Evolutionary conservation across 352 stramenopile species (phyloP).

Genomic region (Phytophthora fragariaefolia): DNA sequence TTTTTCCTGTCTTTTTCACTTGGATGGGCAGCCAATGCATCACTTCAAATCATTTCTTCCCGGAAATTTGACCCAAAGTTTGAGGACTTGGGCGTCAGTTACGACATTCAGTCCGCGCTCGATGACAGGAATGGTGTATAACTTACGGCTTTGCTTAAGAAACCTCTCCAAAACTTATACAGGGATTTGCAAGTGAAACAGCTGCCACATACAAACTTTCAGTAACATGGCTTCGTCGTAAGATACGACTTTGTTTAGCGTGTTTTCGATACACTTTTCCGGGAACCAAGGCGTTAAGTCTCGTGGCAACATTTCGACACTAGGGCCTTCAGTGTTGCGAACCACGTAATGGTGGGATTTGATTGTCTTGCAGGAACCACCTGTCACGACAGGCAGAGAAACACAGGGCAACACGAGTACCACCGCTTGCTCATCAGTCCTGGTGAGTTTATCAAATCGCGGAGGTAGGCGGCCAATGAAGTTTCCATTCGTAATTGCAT

Average conservation of each 20-base stretch:
- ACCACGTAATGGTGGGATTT: constrained; percentile 22
- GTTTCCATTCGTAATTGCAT: neutral
- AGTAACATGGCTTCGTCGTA: too few relatives aligned
- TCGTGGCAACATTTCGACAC: constrained; percentile 8
- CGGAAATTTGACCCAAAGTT: too few relatives aligned
- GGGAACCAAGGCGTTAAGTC: too few relatives aligned
- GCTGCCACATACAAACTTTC: too few relatives aligned
- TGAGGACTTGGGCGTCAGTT: neutral
- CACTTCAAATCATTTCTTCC: too few relatives aligned
- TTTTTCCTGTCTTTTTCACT: too few relatives aligned
- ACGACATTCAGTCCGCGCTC: neutral
- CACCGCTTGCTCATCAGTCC: neutral
- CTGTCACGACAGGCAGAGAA: constrained; percentile 7
- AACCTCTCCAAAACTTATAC: neutral
- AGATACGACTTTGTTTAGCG: too few relatives aligned
- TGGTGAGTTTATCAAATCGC: neutral
- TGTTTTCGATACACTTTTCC: too few relatives aligned
- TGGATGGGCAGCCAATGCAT: too few relatives aligned
- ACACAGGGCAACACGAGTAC: neutral
- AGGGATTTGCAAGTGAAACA: neutral
- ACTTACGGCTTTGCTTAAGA: neutral
- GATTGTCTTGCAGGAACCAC: constrained; percentile 2
- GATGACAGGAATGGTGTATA: neutral
- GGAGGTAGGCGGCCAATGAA: neutral
- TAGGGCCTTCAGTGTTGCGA: constrained; percentile 15